Base-by-base conservation (phyloP, 768 basidiomycete species). In the Calocybe gangraenosa region DNA sequence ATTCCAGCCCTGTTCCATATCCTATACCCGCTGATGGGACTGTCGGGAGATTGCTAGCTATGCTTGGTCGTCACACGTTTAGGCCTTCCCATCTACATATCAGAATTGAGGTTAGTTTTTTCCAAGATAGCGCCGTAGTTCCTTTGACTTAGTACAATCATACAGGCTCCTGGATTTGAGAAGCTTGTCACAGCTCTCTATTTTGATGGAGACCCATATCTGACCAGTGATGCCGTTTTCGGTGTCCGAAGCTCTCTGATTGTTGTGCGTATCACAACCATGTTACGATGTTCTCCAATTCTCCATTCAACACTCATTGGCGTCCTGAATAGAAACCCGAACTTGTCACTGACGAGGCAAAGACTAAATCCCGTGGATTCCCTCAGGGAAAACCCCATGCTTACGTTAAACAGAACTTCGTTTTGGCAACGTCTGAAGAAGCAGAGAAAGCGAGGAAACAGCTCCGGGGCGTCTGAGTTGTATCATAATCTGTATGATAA, bases 51-150 rank as follows among this genome's bases (percentile, higher is more conserved):
- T 54, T 93, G 51, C 60, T 92, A 17, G 42, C 64, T 1, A 57
- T 58, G 0, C 67, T 90, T 7, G 73, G 73, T 10, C 71, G 91
- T 38, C 91, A 92, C 56, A 78, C 82, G 47, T 81, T 81, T 46
- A 74, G 91, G 11, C 91, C 91, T 9, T 87, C 78, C 36, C 91
- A 93, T 60, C 57, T 93, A 39, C 91, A 93, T 61, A 64, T 92
- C 49, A 71, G 80, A 68, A 69, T 90, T 44, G 65, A 81, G 42
- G 86, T 83, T 2, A 2, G 59, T 40, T 18, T n/a, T 39, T 4
- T 18, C 20, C 18, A 11, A 4, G 3, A 14, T 31, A 10, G n/a
- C 8, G 31, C 11, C 18, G 25, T 20, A 2, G 38, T 21, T 13
- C 39, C 4, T 7, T 37, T 21, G 10, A 19, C 40, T 33, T 18